phyloP scores from a whole-genome alignment of 208 protist species.

The Herpetomonas samuelpessoai region DNA sequence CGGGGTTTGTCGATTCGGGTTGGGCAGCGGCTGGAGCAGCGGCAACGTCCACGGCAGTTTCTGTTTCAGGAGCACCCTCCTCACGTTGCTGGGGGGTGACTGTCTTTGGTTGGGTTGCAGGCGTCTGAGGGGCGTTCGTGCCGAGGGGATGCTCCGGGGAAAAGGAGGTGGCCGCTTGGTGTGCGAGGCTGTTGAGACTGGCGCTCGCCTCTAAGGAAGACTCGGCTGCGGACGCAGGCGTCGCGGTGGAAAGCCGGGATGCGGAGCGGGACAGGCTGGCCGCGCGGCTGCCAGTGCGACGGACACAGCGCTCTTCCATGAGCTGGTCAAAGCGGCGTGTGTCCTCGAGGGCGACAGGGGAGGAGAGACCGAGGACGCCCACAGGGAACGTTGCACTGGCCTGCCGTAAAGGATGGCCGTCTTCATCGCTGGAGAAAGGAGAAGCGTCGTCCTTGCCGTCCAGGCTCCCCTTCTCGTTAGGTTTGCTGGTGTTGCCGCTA shows the following conservation, averaged over 20 bases:
- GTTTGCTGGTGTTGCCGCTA: no score
- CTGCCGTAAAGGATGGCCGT: background rate
- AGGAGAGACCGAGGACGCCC: background rate
- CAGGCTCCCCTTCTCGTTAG: background rate
- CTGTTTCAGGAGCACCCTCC: no score
- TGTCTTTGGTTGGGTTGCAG: no score
- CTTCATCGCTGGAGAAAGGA: background rate
- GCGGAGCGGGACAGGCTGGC: no score
- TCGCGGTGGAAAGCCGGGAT: no score
- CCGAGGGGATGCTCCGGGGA: background rate
- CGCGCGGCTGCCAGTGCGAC: background rate
- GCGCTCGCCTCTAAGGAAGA: background rate
- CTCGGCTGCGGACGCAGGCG: no score
- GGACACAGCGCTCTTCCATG: background rate
- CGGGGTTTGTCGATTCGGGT: no score
- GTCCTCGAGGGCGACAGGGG: background rate
- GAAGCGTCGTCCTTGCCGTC: background rate
- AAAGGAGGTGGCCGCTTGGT: background rate
- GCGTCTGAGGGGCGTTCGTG: no score
- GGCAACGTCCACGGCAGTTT: no score
- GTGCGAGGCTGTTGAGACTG: background rate
- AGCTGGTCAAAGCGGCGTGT: background rate
- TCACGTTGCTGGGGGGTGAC: no score
- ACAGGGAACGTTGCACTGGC: background rate
- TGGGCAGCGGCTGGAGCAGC: no score